Evolutionary conservation across 2,329 filamentous ascomycete species (phyloP).

Genomic region (Phoma sp.): DNA sequence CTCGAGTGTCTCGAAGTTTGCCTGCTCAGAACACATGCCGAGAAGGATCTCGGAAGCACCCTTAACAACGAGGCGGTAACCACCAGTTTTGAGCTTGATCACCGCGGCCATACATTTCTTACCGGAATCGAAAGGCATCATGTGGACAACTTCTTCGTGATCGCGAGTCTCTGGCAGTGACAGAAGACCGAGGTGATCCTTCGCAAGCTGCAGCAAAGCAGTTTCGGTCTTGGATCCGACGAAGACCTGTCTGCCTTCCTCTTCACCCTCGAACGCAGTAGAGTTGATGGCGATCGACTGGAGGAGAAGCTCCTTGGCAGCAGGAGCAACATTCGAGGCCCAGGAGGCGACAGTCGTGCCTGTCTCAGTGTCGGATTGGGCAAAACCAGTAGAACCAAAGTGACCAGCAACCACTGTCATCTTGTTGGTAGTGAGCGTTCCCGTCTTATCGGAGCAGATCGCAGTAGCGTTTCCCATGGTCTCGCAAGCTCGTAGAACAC

Average conservation of each 20-base stretch:
- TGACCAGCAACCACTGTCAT: conserved; percentile 52
- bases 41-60: conserved; percentile 65
- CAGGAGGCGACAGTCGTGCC: conserved; percentile 50
- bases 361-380: conserved; percentile 56
- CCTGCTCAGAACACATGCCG: conserved; percentile 46
- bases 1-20: conserved; percentile 25
- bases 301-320: conserved; percentile 35
- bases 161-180: conserved; percentile 56
- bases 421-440: conserved; percentile 47
- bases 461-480: conserved; percentile 47
- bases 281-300: conserved; percentile 52
- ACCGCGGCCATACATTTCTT: conserved; percentile 65
- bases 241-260: conserved; percentile 55
- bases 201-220: conserved; percentile 59
- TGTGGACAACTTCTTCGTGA: conserved; percentile 56
- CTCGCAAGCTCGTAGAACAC: conserved; percentile 42
- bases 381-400: conserved; percentile 51
- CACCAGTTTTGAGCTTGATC: conserved; percentile 54
- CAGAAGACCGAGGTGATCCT: conserved; percentile 58
- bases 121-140: conserved; percentile 61
- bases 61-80: conserved; percentile 60
- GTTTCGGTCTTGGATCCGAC: conserved; percentile 65
- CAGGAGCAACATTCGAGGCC: conserved; percentile 52
- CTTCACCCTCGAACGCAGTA: conserved; percentile 58
- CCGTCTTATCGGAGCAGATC: conserved; percentile 47